phyloP scores from a whole-genome alignment of 495 filamentous ascomycete species.

The Neurospora sp. region DNA sequence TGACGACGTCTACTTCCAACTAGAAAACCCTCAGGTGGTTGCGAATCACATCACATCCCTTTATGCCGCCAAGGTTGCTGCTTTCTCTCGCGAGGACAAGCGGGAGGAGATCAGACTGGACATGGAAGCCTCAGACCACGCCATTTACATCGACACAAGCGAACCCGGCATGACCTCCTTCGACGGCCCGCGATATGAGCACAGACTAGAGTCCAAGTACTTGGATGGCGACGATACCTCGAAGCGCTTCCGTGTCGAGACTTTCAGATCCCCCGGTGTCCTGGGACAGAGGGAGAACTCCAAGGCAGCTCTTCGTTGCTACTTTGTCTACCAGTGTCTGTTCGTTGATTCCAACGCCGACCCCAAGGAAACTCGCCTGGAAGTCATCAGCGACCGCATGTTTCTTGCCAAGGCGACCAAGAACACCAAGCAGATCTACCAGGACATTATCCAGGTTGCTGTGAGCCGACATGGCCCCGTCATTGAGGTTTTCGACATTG shows the following conservation, averaged over 20 bases:
- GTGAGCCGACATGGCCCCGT: slow-evolving; percentile 80
- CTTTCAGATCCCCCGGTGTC: slow-evolving; percentile 83
- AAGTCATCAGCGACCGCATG: slow-evolving; percentile 84
- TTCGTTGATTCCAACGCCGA: slow-evolving; percentile 66
- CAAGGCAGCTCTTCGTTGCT: slow-evolving; percentile 82
- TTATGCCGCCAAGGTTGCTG: slow-evolving; percentile 94
- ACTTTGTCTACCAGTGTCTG: slow-evolving; percentile 94
- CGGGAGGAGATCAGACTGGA: slow-evolving; percentile 87
- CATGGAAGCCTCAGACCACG: slow-evolving; percentile 90
- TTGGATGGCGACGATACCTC: slow-evolving; percentile 60
- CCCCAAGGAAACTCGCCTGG: slow-evolving; percentile 74
- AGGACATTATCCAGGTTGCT: slow-evolving; percentile 79
- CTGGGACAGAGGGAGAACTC: slow-evolving; percentile 37
- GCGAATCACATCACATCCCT: slow-evolving; percentile 90
- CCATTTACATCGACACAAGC: slow-evolving; percentile 97
- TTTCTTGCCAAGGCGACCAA: slow-evolving; percentile 92
- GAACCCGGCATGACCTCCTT: slow-evolving; percentile 68
- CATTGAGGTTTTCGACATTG: slow-evolving; percentile 95
- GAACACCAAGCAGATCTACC: slow-evolving; percentile 92
- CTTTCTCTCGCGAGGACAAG: slow-evolving; percentile 88
- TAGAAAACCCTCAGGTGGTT: slow-evolving; percentile 77
- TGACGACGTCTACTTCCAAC: slow-evolving; percentile 98
- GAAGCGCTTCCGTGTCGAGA: slow-evolving; percentile 78
- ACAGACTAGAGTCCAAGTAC: slow-evolving; percentile 90
- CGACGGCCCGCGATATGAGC: slow-evolving; percentile 79